Conservation (phyloP, 164 flowering plant genomes). For the Vitis rotundifolia region DNA sequence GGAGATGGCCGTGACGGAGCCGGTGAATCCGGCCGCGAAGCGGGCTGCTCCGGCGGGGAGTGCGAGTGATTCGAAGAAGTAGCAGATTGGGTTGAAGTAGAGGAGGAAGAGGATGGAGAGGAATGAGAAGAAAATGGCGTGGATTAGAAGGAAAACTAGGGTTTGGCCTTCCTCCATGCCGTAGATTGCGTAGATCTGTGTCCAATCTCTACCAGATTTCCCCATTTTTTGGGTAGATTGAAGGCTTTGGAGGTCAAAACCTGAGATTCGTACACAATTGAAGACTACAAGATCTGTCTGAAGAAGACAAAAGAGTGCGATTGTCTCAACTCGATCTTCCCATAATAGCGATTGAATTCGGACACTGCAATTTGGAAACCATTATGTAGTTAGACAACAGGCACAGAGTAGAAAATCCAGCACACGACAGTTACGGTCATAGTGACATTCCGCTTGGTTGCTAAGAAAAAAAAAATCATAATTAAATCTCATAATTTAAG, state of each 20-base stretch:
- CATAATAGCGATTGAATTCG: neutral
- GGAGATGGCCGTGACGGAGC: conserved; percentile 70
- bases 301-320: too few species aligned
- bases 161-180: conserved; percentile 90
- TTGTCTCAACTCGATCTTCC: too few species aligned
- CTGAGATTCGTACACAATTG: conserved; percentile 5
- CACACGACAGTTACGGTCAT: too few species aligned
- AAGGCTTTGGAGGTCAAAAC: neutral
- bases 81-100: conserved; percentile 58
- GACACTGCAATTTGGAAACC: neutral
- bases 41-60: conserved; percentile 53
- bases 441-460: neutral
- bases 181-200: conserved; percentile 90
- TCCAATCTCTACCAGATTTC: conserved; percentile 70
- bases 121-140: conserved; percentile 58
- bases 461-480: neutral
- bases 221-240: conserved; percentile 36
- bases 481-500: too few species aligned
- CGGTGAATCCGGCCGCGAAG: conserved; percentile 75
- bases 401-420: too few species aligned
- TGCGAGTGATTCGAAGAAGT: conserved; percentile 28
- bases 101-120: conserved; percentile 58
- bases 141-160: conserved; percentile 54
- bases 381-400: neutral
- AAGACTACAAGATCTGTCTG: neutral